Evolutionary conservation across 31 red algal genomes (phyloP).

Genomic region (Asparagopsis taxiformis): DNA sequence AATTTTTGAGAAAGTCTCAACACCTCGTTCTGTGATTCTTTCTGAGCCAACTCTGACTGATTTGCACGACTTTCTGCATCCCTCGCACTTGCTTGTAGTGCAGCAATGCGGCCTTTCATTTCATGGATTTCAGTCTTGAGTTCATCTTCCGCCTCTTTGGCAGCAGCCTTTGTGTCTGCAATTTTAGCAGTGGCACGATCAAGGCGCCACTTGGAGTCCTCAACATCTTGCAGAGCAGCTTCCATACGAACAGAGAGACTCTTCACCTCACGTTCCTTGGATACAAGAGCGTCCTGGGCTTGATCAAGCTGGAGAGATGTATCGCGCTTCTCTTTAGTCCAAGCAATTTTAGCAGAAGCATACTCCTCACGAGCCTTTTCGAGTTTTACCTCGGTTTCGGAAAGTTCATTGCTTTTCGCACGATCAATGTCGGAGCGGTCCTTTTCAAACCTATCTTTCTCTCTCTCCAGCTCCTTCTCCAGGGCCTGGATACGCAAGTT

Average conservation of each 20-base stretch:
- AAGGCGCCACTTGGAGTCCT: conserved; percentile 56
- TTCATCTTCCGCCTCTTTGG: conserved; percentile 47
- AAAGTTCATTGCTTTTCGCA: conserved; percentile 13
- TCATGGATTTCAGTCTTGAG: conserved; percentile 56
- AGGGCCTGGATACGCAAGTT: conserved; percentile 10
- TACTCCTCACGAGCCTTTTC: conserved; percentile 27
- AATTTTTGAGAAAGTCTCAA: conserved; percentile 27
- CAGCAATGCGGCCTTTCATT: conserved; percentile 24
- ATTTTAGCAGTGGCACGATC: conserved; percentile 50
- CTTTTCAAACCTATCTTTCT: conserved; percentile 9
- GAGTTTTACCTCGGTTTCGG: conserved; percentile 35
- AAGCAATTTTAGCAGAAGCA: conserved; percentile 13
- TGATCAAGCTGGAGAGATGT: conserved; percentile 27
- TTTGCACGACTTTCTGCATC: conserved; percentile 49
- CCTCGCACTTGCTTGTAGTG: conserved; percentile 18
- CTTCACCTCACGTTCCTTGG: conserved; percentile 53
- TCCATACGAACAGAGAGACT: conserved; percentile 34
- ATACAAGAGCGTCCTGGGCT: conserved; percentile 24
- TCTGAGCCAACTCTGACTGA: conserved; percentile 17
- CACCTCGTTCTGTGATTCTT: conserved; percentile 44
- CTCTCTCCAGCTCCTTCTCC: conserved; percentile 22
- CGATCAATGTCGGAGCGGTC: conserved; percentile 21
- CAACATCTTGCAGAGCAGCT: conserved; percentile 43
- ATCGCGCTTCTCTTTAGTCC: conserved; percentile 50
- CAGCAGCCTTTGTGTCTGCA: conserved; percentile 31